A percentile compares a stretch with the other conserved stretches of the same genome.
phyloP scores from a whole-genome alignment of 164 flowering plant species.

The Vitis cinerea region DNA sequence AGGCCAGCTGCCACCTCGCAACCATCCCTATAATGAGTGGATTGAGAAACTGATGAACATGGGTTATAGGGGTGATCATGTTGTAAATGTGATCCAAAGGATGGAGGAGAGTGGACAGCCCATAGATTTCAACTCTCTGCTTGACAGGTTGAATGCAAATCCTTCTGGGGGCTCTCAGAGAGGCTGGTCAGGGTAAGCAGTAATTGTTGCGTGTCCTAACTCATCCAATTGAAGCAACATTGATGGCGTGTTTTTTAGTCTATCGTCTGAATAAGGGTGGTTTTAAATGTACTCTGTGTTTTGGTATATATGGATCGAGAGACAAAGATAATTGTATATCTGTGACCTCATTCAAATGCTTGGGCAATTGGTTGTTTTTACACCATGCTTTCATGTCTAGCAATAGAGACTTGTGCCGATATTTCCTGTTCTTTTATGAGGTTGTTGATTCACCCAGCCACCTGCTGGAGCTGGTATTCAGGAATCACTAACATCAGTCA shows the following conservation, averaged over 20 bases:
- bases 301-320: constrained; percentile 2
- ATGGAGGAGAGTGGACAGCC: constrained; percentile 86
- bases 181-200: constrained; percentile 51
- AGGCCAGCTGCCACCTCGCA: constrained; percentile 51
- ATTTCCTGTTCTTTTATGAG: too few relatives aligned
- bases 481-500: too few relatives aligned
- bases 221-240: background rate
- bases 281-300: constrained; percentile 4
- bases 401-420: too few relatives aligned
- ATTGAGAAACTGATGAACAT: constrained; percentile 83
- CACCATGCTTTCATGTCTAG: too few relatives aligned
- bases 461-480: too few relatives aligned
- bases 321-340: background rate
- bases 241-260: constrained; percentile 15
- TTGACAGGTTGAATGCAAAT: constrained; percentile 78
- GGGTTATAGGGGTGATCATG: constrained; percentile 86
- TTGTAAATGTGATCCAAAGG: constrained; percentile 60
- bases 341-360: background rate
- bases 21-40: constrained; percentile 68
- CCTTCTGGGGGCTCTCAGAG: constrained; percentile 64
- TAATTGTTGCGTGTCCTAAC: background rate
- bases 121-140: constrained; percentile 77
- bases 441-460: too few relatives aligned
- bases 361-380: too few relatives aligned
- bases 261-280: constrained; percentile 10